These are phyloP conservation scores for Smittium culicis DNA, from an alignment of 371 early-diverging fungal species.

Conservation along the genomic window DNA sequence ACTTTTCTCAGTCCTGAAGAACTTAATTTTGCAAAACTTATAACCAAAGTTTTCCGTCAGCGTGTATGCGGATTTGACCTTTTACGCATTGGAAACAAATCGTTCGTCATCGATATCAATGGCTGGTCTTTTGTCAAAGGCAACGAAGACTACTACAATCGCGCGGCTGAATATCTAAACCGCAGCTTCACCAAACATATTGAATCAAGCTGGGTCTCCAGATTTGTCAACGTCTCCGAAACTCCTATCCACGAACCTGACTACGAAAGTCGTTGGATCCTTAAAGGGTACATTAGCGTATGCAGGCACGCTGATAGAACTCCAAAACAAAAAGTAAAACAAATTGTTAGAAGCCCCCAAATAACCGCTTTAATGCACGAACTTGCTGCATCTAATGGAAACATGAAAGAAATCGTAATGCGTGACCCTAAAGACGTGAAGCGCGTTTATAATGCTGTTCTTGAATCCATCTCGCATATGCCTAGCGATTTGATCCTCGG, in stretches of 20 bases:
- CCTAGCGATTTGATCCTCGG: slow-evolving; percentile 1
- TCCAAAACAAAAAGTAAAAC: slow-evolving; percentile 93
- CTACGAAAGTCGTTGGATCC: slow-evolving; percentile 72
- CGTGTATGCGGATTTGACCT: slow-evolving; percentile 94
- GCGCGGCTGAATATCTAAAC: slow-evolving; percentile 60
- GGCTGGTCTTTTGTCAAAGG: slow-evolving; percentile 99
- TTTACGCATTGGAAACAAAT: slow-evolving; percentile 65
- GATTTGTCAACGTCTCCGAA: slow-evolving; percentile 25
- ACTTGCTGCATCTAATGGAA: too few species aligned
- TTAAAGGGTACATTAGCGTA: slow-evolving; percentile 84
- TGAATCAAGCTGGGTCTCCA: slow-evolving; percentile 36
- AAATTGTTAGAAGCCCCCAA: slow-evolving; percentile 43
- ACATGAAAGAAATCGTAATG: slow-evolving; percentile 64
- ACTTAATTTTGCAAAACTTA: slow-evolving; percentile 61
- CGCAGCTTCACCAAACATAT: slow-evolving; percentile 49
- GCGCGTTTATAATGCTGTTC: slow-evolving; percentile 47
- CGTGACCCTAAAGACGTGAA: slow-evolving; percentile 56
- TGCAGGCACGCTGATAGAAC: slow-evolving; percentile 94
- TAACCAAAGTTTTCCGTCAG: slow-evolving; percentile 77
- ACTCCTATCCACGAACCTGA: slow-evolving; percentile 31
- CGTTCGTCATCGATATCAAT: slow-evolving; percentile 96
- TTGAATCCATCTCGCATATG: slow-evolving; percentile 34
- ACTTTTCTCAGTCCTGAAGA: slow-evolving; percentile 71
- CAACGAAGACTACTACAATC: slow-evolving; percentile 82
- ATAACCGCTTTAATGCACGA: slow-evolving; percentile 56